Base-by-base conservation (phyloP, 1,284 basidiomycete species). In the Austropuccinia psidii region DNA sequence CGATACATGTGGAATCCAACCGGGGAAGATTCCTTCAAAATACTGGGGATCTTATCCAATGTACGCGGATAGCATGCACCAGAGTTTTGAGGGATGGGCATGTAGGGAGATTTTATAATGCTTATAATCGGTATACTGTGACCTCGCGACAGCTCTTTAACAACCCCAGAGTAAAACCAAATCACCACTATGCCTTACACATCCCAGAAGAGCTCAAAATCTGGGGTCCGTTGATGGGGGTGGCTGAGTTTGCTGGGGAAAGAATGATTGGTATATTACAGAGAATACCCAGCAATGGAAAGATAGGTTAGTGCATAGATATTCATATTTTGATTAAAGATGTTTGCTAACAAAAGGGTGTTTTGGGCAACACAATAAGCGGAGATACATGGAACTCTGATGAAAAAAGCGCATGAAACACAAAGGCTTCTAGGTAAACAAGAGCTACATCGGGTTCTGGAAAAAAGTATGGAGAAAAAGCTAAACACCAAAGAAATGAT, bases 1-100 rank as follows among this genome's bases (percentile, higher is more conserved):
- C 47, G 11, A 29, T 65, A 8, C 24, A 29, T 3, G 37, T 33
- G 6, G 9, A 52, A 8, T 52, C 62, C 19, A 65, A 65, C 31
- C 62, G 29, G 6, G 7, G 3, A 2, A 52, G 35, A 1, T 50
- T 65, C 33, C 17, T 65, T 31, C 1, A 9, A 17, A 75, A 74
- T 52, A 62, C 66, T 24, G 62, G 29, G 17, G 27, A 61, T 41
- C 54, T 75, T 21, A 41, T 75, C 1, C 58, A 58, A n/a, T 75
- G 72, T 54, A 75, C 75, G 29, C 74, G 75, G 41, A 75, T 75
- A 41, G 5, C 60, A 31, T 50, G 49, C 29, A n/a, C 50, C 41
- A 55, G 31, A 55, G 24, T 29, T 7, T 24, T 55, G 19, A 29
- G 27, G 19, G 54, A 55, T 29, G 19, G 17, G 19, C 27, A 55